These are phyloP conservation scores for Apophysomyces variabilis DNA, from an alignment of 371 early-diverging fungal species.

Conservation along the genomic window DNA sequence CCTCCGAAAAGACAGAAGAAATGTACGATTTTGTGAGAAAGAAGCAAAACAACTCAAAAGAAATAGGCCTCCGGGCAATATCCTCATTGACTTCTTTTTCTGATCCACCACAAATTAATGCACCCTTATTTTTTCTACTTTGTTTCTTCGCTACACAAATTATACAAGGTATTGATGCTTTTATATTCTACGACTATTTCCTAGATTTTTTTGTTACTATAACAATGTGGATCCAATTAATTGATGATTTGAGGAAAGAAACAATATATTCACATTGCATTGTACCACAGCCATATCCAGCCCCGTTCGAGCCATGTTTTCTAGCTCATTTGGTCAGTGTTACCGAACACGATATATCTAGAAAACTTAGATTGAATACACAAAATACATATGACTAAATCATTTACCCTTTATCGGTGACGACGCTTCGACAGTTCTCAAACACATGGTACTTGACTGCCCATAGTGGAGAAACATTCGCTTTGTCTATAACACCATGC, in stretches of 20 bases:
- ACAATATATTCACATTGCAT: too few species aligned
- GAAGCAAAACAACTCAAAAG: neutral
- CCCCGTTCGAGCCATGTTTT: too few species aligned
- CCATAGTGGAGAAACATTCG: conserved; percentile 39
- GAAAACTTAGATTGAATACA: neutral
- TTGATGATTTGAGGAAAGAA: too few species aligned
- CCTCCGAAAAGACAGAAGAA: conserved; percentile 61
- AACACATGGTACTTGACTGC: conserved; percentile 65
- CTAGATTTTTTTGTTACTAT: too few species aligned
- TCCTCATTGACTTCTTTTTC: neutral
- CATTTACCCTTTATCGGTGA: conserved; percentile 61
- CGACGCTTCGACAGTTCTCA: conserved; percentile 50
- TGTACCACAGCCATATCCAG: too few species aligned
- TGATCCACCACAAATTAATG: neutral
- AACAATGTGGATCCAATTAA: too few species aligned
- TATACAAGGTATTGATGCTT: neutral
- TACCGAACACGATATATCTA: conserved; percentile 48
- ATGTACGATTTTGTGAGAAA: conserved; percentile 69
- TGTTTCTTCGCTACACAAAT: neutral
- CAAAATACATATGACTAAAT: neutral
- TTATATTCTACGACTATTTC: neutral
- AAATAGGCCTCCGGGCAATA: neutral
- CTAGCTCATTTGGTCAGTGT: conserved; percentile 7
- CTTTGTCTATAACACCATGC: conserved; percentile 21
- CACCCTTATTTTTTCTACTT: neutral